phyloP scores from a whole-genome alignment of 2,329 filamentous ascomycete genomes.

The Didymella exigua region DNA sequence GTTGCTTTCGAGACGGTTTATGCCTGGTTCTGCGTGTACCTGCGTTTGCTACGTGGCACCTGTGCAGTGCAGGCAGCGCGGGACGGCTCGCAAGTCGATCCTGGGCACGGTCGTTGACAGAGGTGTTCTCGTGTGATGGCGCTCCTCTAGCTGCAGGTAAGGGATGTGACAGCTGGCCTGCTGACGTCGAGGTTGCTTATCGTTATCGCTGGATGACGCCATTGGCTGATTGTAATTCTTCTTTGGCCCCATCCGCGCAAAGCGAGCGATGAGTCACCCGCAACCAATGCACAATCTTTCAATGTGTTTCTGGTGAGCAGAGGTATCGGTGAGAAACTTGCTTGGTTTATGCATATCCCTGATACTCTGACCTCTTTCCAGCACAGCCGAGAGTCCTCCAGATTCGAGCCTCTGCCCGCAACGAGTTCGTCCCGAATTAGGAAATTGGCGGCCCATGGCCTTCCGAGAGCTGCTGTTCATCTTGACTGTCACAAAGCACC shows the following conservation, averaged over 20 bases:
- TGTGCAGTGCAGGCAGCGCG: constrained; percentile 41
- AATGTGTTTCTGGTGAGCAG: constrained; percentile 13
- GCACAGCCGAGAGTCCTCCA: constrained; percentile 8
- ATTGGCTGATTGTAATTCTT: constrained; percentile 23
- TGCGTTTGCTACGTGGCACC: constrained; percentile 48
- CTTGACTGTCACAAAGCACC: neutral
- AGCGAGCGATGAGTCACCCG: constrained; percentile 20
- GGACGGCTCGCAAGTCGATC: constrained; percentile 47
- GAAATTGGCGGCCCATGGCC: neutral
- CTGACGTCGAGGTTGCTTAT: constrained; percentile 27
- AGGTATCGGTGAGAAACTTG: constrained; percentile 20
- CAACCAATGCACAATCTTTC: constrained; percentile 11
- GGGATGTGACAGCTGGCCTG: constrained; percentile 23
- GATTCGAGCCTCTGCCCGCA: neutral
- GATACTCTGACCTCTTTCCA: constrained; percentile 7
- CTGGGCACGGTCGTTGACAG: constrained; percentile 36
- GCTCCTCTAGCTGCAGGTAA: constrained; percentile 38
- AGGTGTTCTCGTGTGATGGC: constrained; percentile 31
- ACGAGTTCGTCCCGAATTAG: neutral
- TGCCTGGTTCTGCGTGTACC: constrained; percentile 39
- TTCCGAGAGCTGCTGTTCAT: neutral
- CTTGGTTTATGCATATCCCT: constrained; percentile 24
- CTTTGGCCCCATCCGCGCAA: constrained; percentile 13
- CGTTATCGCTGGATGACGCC: constrained; percentile 34
- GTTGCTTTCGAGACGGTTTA: constrained; percentile 28